Percentiles rank a stretch among this genome's conserved stretches.
phyloP scores from a whole-genome alignment of 306 rosid genomes.

The Prunus dulcis region DNA sequence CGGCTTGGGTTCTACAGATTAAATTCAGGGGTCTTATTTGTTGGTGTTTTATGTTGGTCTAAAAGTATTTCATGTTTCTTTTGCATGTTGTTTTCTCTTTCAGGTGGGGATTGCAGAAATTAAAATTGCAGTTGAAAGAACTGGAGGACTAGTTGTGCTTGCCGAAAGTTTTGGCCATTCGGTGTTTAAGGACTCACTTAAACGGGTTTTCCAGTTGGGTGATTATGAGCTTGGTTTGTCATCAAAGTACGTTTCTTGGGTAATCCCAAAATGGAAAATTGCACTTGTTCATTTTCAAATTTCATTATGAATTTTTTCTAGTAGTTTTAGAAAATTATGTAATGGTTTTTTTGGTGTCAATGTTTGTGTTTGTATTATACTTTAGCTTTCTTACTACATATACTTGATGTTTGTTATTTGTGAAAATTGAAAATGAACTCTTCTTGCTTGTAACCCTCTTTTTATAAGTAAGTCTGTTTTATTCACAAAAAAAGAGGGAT shows the following conservation, averaged over 20 bases:
- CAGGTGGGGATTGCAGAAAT: slow-evolving; percentile 99
- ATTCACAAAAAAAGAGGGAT: neutral
- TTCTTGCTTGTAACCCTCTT: neutral
- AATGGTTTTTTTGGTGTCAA: neutral
- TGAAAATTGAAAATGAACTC: neutral
- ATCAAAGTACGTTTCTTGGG: slow-evolving; percentile 61
- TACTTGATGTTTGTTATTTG: neutral
- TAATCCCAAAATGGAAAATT: neutral
- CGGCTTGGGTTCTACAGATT: neutral
- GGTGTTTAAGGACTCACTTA: slow-evolving; percentile 87
- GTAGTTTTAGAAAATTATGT: neutral
- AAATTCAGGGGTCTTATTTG: neutral
- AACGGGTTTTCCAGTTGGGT: slow-evolving; percentile 64
- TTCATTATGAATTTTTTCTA: neutral
- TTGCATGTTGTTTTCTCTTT: slow-evolving; percentile 16
- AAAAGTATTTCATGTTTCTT: slow-evolving; percentile 12
- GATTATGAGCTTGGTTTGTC: slow-evolving; percentile 88
- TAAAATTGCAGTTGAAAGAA: slow-evolving; percentile 88
- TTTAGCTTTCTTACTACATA: neutral
- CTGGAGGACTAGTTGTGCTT: slow-evolving; percentile 94
- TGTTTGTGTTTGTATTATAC: too few species aligned
- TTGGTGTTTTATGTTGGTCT: neutral
- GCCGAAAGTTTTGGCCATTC: slow-evolving; percentile 97
- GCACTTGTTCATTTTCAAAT: neutral
- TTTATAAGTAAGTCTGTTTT: neutral